A percentile compares a stretch with the other conserved stretches of the same genome.
Conservation (phyloP, 208 protist genomes). For the Crithidia sp. region DNA sequence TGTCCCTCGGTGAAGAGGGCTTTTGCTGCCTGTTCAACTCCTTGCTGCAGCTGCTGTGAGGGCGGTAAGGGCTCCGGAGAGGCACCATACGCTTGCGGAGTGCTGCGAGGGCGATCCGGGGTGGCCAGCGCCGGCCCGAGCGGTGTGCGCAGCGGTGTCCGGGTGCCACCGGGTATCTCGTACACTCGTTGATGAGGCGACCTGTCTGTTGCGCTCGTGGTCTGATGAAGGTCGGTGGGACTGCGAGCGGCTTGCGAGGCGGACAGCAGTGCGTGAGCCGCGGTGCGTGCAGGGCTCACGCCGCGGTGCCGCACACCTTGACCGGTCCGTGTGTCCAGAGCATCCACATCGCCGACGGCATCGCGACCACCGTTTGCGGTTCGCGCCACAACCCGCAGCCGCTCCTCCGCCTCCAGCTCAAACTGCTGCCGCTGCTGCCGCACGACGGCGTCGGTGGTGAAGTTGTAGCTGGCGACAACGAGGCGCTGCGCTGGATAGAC, state of each 20-base stretch:
- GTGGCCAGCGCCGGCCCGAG: no score
- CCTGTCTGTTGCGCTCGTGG: neutral
- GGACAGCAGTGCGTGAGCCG: neutral
- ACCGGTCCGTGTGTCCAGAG: neutral
- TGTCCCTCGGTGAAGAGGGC: neutral
- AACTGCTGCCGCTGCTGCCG: constrained; percentile 21
- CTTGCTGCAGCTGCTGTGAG: neutral
- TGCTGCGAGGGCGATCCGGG: neutral
- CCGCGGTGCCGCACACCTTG: neutral
- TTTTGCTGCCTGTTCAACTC: neutral
- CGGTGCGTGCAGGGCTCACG: constrained; percentile 8
- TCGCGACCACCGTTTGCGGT: no score
- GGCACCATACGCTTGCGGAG: neutral
- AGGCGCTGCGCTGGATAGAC: constrained; percentile 31
- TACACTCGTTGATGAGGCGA: constrained; percentile 3
- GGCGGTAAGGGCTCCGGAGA: constrained; percentile 13
- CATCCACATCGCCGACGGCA: neutral
- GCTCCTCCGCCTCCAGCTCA: constrained; percentile 7
- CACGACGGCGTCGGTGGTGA: constrained; percentile 61
- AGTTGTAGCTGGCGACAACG: constrained; percentile 62
- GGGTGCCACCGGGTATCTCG: neutral
- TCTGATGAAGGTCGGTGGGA: neutral
- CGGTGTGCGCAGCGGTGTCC: neutral
- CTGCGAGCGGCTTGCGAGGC: neutral
- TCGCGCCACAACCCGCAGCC: neutral